Base-by-base conservation (phyloP, 2,329 filamentous ascomycete species). In the Beauveria medogensis region DNA sequence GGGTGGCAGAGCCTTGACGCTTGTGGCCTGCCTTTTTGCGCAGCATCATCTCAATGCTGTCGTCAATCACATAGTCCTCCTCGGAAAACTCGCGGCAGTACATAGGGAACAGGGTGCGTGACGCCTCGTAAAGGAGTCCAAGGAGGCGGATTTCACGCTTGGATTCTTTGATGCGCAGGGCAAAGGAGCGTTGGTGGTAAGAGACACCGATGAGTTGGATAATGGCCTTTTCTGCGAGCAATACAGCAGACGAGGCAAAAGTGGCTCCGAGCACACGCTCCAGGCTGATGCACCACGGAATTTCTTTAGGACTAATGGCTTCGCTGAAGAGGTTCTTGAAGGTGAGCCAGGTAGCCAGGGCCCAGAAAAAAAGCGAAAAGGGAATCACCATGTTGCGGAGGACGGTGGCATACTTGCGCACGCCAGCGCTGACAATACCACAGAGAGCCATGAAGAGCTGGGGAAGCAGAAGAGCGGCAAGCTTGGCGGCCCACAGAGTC, bases 71-170 rank as follows among this genome's bases (percentile, higher is more conserved):
- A 70, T 92, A 90, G 73, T 99, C 94, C 71, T 97, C 94, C 26
- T 97, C 90, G 20, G 83, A 80, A 68, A 99, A 97, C 68, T 97
- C 93, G 26, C 80, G 81, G 75, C 92, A 96, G 76, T 96, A 96
- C 75, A 92, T 89, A 28, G 94, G 94, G 70, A 97, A 99, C 55
- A 97, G 80, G 5, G 86, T 82, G 58, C 92, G 84, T 3, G 93
- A 97, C 22, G 92, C 92, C 65, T 97, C 92, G 72, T 95, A 97
- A 60, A 99, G 85, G 34, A 94, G 77, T 20, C 90, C 87, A 2
- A 99, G 80, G 2, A 97, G 82, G 69, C 85, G 83, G 53, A 97
- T 83, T 66, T 93, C 90, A 61, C 85, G 88, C 78, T 99, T 97
- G 26, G 92, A 96, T 47, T 91, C 87, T 73, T 91, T 90, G 79